These are phyloP conservation scores for Myxozyma neotropica DNA, from an alignment of 805 yeast genomes.

Conservation along the genomic window DNA sequence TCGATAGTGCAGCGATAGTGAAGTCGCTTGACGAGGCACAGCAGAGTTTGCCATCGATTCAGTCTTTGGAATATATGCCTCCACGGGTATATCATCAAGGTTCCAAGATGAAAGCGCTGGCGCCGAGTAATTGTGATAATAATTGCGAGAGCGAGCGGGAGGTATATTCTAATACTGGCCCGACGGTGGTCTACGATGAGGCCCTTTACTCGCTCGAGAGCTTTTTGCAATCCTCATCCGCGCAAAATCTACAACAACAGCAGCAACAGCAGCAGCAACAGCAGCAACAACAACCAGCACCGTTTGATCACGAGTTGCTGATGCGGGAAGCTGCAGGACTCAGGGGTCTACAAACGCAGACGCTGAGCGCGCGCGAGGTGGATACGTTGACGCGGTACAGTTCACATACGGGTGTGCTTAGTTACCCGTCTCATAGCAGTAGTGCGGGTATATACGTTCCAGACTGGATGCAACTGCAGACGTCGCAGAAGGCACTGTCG, in stretches of 20 bases:
- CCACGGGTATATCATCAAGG: not conserved
- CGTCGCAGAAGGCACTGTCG: slow-evolving; percentile 4
- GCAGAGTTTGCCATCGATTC: not conserved
- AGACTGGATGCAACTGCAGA: slow-evolving; percentile 2
- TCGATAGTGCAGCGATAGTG: slow-evolving; percentile 20
- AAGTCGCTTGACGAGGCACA: slow-evolving; percentile 9
- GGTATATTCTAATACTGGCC: slow-evolving; percentile 4
- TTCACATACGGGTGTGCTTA: slow-evolving; percentile 19
- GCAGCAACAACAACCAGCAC: not conserved
- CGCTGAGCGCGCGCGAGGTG: slow-evolving; percentile 13
- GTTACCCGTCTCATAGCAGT: slow-evolving; percentile 2
- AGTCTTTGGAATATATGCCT: not conserved
- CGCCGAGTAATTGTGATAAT: not conserved
- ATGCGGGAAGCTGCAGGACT: not conserved
- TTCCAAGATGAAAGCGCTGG: not conserved
- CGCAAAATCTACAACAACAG: not conserved
- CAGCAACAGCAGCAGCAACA: not conserved
- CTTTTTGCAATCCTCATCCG: slow-evolving; percentile 9
- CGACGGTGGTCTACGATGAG: slow-evolving; percentile 20
- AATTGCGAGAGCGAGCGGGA: not conserved
- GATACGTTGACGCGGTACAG: slow-evolving; percentile 18
- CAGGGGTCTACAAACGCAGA: not conserved
- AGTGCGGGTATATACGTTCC: not conserved
- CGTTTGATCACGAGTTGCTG: not conserved
- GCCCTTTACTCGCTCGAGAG: slow-evolving; percentile 28